Evolutionary conservation across 2,329 filamentous ascomycete genomes (phyloP), one percentile per base, ranked within the genome.

Genomic region (Aaosphaeria arxii): DNA sequence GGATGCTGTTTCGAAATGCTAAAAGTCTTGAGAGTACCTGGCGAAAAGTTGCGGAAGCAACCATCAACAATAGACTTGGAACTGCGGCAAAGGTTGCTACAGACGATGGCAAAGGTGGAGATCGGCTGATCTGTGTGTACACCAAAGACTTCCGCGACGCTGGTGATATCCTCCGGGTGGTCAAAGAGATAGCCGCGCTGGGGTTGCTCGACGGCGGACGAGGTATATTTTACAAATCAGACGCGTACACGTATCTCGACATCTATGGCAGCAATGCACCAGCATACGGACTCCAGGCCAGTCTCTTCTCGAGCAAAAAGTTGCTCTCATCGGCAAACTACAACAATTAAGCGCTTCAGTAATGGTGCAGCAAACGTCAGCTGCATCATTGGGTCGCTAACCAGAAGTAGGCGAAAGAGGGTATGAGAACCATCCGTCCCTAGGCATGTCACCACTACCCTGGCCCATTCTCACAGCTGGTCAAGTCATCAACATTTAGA

Each of bases 141-240:
- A 95, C 89, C 5, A 73, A 75, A 39, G 83, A 95, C 65, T 94
- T 91, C 62, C 74, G 74, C 30, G 84, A 95, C 62, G 76, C 72
- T 44, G 72, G 77, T 4, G 89, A 95, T 62, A 80, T 95, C 5
- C 77, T 75, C 30, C 78, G 87, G 40, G 87, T 95, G 4, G 71
- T 92, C 36, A 63, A 74, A 49, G 79, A 75, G 54, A 68, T 95
- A 52, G 77, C 79, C 44, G 75, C 83, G 47, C 72, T 91, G 49
- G 83, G 79, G 6, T 71, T 94, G 35, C 75, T 86, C 11, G 57
- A 62, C 5, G 51, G 55, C 28, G 44, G 74, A 4, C 74, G 71
- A 41, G 71, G 76, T 1, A 84, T 94, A 43, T 92, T 89, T 66
- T 95, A 95, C 73, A 95, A 95, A 63, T 81, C 80, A 57, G 85